A percentile compares a stretch with the other conserved stretches of the same genome.
These are phyloP conservation scores for Vicia faba DNA, from an alignment of 306 rosid species.

Conservation along the genomic window DNA sequence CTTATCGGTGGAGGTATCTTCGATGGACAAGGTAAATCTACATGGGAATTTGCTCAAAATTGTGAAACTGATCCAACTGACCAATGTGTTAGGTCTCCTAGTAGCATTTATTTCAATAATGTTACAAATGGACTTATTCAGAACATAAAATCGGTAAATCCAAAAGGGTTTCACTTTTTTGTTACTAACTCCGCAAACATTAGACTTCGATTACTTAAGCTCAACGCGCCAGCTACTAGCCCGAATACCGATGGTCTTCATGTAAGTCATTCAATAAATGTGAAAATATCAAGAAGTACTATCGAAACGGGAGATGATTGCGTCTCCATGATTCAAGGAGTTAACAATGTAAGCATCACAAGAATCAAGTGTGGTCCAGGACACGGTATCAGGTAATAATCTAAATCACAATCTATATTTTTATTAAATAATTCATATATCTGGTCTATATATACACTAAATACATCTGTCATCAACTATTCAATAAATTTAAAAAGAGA, in stretches of 20 bases:
- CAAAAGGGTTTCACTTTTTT: constrained; percentile 53
- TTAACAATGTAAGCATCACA: constrained; percentile 25
- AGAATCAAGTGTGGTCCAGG: constrained; percentile 46
- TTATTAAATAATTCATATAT: background rate
- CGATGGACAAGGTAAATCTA: constrained; percentile 55
- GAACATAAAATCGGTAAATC: constrained; percentile 36
- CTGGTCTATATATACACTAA: background rate
- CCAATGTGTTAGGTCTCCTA: constrained; percentile 53
- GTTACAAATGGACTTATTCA: constrained; percentile 41
- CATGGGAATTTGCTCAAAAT: constrained; percentile 8
- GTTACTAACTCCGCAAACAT: constrained; percentile 42
- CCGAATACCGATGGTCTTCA: constrained; percentile 58
- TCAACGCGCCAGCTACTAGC: constrained; percentile 39
- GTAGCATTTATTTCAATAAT: constrained; percentile 37
- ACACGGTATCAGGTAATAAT: constrained; percentile 54
- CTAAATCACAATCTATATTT: background rate
- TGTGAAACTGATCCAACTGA: constrained; percentile 34
- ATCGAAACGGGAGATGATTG: constrained; percentile 53
- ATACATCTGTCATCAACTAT: too few species aligned
- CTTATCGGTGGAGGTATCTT: constrained; percentile 73
- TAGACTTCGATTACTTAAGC: constrained; percentile 34
- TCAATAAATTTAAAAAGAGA: too few species aligned
- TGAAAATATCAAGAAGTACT: constrained; percentile 28
- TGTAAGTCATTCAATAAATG: constrained; percentile 34
- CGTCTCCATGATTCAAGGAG: constrained; percentile 46